Conservation (phyloP, 768 basidiomycete species). For the Hortiboletus flavorubellus region DNA sequence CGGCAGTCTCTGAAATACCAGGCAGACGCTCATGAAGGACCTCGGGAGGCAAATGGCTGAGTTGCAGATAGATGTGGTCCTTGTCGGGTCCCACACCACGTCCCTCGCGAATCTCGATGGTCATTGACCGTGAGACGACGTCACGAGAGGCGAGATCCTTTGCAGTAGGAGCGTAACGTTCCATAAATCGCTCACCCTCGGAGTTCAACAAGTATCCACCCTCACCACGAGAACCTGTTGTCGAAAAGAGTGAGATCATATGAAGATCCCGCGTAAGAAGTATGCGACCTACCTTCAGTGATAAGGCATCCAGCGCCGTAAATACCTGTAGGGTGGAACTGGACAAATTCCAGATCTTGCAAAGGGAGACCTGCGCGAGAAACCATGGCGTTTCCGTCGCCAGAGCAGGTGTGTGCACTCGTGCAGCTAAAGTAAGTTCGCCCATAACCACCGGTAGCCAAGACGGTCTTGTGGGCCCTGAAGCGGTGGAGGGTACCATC, state of each 20-base stretch:
- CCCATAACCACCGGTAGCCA: conserved; percentile 98
- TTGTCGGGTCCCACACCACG: conserved; percentile 98
- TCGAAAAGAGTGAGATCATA: not conserved
- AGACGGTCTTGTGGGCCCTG: conserved; percentile 96
- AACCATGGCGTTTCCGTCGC: conserved; percentile 99
- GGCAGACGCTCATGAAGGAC: conserved; percentile 95
- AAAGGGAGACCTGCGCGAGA: conserved; percentile 92
- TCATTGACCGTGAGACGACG: conserved; percentile 99
- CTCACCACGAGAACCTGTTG: conserved; percentile 91
- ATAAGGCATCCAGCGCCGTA: conserved; percentile 99
- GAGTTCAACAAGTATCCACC: conserved; percentile 98
- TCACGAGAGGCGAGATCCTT: conserved; percentile 99
- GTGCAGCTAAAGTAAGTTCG: conserved; percentile 99
- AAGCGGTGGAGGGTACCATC: conserved; percentile 99
- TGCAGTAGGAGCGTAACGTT: conserved; percentile 98
- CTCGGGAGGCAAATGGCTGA: conserved; percentile 95
- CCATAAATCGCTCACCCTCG: conserved; percentile 99
- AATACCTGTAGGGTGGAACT: conserved; percentile 99
- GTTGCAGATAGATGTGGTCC: conserved; percentile 95
- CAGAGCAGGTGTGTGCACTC: conserved; percentile 97
- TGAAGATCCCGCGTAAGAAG: not conserved
- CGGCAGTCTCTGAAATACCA: conserved; percentile 99
- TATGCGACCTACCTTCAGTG: conserved; percentile 71
- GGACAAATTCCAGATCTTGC: conserved; percentile 98
- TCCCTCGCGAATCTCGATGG: conserved; percentile 96